Conservation (phyloP, 768 basidiomycete genomes). For the Psilocybe cyanescens region DNA sequence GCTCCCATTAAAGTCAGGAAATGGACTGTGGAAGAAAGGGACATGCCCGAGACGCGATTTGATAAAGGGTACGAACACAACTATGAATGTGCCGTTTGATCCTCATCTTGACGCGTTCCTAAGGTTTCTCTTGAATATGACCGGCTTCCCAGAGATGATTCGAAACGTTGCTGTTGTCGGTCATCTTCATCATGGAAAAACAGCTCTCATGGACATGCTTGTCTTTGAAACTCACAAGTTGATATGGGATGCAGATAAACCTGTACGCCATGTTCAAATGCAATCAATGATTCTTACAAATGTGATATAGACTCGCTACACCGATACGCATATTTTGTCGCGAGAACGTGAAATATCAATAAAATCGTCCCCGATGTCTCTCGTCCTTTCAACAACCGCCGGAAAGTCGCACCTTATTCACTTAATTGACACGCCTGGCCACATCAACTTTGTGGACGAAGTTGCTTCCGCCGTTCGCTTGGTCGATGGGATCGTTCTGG, state of each 20-base stretch:
- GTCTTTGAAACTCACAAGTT: slow-evolving; percentile 96
- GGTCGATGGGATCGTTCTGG: slow-evolving; percentile 88
- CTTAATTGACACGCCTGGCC: slow-evolving; percentile 96
- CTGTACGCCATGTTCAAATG: slow-evolving; percentile 51
- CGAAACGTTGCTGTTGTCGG: slow-evolving; percentile 96
- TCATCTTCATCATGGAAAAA: slow-evolving; percentile 98
- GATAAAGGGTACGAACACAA: slow-evolving; percentile 82
- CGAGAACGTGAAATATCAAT: slow-evolving; percentile 91
- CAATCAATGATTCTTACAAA: slow-evolving; percentile 12
- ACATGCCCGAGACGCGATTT: slow-evolving; percentile 95
- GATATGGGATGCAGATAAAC: slow-evolving; percentile 89
- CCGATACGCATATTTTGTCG: slow-evolving; percentile 92
- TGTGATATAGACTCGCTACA: slow-evolving; percentile 79
- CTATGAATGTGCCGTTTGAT: background rate
- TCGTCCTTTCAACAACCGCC: slow-evolving; percentile 79
- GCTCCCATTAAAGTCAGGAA: slow-evolving; percentile 94
- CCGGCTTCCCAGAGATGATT: slow-evolving; percentile 90
- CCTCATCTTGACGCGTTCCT: slow-evolving; percentile 12
- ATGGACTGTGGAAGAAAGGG: slow-evolving; percentile 95
- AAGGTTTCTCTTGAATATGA: slow-evolving; percentile 93
- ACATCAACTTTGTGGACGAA: slow-evolving; percentile 99
- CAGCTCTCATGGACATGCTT: slow-evolving; percentile 95
- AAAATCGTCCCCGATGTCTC: slow-evolving; percentile 96
- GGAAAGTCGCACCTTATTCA: slow-evolving; percentile 96
- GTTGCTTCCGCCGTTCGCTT: slow-evolving; percentile 87